Evolutionary conservation across 2,329 filamentous ascomycete species (phyloP).

Genomic region (Botrytis hyacinthi): DNA sequence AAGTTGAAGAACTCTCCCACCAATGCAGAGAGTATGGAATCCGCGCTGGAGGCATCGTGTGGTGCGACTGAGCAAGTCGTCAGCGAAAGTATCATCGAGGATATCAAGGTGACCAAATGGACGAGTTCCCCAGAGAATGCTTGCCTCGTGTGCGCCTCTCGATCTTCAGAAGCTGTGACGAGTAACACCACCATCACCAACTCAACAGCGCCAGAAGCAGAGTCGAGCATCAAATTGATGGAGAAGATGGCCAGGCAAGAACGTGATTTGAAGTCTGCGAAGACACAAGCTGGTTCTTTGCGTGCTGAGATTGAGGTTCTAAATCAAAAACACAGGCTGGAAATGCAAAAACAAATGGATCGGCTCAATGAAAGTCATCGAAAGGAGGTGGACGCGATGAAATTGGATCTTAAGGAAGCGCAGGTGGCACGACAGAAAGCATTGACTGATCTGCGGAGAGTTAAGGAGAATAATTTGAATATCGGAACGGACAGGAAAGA

Average conservation of each 20-base stretch:
- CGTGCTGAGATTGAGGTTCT: background rate
- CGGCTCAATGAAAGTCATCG: background rate
- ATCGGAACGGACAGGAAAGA: background rate
- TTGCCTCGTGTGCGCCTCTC: background rate
- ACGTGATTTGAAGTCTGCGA: background rate
- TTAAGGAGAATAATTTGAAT: background rate
- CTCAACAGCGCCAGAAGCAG: background rate
- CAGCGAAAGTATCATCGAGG: background rate
- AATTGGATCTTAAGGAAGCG: background rate
- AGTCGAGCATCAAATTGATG: background rate
- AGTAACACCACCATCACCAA: background rate
- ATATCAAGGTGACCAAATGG: background rate
- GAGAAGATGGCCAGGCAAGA: background rate
- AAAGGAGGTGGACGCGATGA: background rate
- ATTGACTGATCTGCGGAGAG: background rate
- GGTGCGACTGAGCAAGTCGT: background rate
- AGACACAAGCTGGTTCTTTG: background rate
- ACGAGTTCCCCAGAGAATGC: fast-evolving
- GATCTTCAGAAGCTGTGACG: background rate
- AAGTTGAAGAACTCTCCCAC: background rate
- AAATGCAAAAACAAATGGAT: background rate
- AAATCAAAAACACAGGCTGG: background rate
- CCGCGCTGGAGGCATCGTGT: background rate
- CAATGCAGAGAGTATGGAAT: background rate
- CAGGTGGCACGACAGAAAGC: background rate